A percentile compares a stretch with the other conserved stretches of the same genome.
Conservation (phyloP, 1,139 yeast genomes). For the Taiozyma sp. region DNA sequence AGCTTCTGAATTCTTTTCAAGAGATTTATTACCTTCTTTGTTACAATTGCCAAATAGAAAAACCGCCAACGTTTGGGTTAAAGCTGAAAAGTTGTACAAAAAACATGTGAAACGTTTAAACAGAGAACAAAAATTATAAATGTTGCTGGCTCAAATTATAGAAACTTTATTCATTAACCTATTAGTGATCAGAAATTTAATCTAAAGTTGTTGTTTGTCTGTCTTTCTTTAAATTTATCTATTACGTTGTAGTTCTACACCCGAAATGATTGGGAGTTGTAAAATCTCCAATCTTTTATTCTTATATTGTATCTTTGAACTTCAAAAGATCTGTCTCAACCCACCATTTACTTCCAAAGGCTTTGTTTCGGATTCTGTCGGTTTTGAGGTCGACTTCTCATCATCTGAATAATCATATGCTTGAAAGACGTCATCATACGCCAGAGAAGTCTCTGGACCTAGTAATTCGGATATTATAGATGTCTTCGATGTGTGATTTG, state of each 20-base stretch:
- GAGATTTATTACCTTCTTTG: slow-evolving; percentile 83
- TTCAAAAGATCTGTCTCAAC: not conserved
- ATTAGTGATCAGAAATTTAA: not conserved
- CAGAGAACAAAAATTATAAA: slow-evolving; percentile 32
- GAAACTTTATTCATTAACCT: not conserved
- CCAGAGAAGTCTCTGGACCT: slow-evolving; percentile 6
- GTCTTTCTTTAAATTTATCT: no score
- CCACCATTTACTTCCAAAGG: not conserved
- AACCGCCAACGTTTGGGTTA: slow-evolving; percentile 84
- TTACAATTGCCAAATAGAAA: slow-evolving; percentile 77
- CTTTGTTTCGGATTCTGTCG: not conserved
- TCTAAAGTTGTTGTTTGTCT: not conserved
- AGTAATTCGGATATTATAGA: slow-evolving; percentile 9
- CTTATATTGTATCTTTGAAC: no score
- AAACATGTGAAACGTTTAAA: slow-evolving; percentile 70
- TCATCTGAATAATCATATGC: slow-evolving; percentile 19
- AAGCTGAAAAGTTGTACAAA: slow-evolving; percentile 77
- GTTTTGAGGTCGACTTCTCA: not conserved
- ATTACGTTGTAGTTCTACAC: not conserved
- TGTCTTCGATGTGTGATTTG: slow-evolving; percentile 5
- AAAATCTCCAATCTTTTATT: no score
- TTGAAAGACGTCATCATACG: slow-evolving; percentile 19
- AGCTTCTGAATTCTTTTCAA: slow-evolving; percentile 85
- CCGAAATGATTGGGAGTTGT: not conserved
- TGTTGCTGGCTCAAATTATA: not conserved